Base-by-base conservation (phyloP, 352 stramenopile genomes). In the Pythium utonaiense region DNA sequence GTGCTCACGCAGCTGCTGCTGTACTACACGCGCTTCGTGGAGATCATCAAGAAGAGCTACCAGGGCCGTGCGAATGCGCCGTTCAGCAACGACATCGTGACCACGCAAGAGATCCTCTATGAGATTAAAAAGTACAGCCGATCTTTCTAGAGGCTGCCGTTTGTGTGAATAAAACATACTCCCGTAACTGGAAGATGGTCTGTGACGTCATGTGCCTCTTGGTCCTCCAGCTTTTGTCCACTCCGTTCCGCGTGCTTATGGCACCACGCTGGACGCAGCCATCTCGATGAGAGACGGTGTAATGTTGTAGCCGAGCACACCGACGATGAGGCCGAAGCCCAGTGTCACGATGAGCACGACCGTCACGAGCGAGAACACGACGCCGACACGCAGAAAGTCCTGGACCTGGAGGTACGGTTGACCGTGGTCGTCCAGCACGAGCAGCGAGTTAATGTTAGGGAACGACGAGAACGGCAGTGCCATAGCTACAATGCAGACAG, bases 21-120 rank as follows among this genome's bases (percentile, higher is more conserved):
- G 1, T 99, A 99, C 80, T 99, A 99, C 78, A 99, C 96, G 53
- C 83, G 97, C 5, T 99, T 99, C 73, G 91, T 98, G 61, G 96
- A 98, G 73, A 87, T 98, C 21, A 85, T 98, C 61, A 97, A 97
- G 62, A 97, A 97, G 61, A 89, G 88, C 52, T 98, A 83, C 74
- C 71, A 83, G 33, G 69, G 77, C 48, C 61, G 61, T 12, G 61
- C 54, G 13, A 63, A 57, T 38, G 82, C 42, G 10, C 64, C 88
- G 8, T 98, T 98, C 64, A 86, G 83, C 47, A 94, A 95, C 59
- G 93, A 98, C 66, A 91, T 99, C 57, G 93, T 99, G 19, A 94
- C 88, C 40, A 98, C 93, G 27, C 91, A 95, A 61, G 91, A 97
- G 58, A 98, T 99, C 72, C 74, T 99, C 67, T 93, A 96, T 56